A percentile compares a stretch with the other conserved stretches of the same genome.
phyloP scores from a whole-genome alignment of 139 green algal species.

The Parachlorella kessleri region DNA sequence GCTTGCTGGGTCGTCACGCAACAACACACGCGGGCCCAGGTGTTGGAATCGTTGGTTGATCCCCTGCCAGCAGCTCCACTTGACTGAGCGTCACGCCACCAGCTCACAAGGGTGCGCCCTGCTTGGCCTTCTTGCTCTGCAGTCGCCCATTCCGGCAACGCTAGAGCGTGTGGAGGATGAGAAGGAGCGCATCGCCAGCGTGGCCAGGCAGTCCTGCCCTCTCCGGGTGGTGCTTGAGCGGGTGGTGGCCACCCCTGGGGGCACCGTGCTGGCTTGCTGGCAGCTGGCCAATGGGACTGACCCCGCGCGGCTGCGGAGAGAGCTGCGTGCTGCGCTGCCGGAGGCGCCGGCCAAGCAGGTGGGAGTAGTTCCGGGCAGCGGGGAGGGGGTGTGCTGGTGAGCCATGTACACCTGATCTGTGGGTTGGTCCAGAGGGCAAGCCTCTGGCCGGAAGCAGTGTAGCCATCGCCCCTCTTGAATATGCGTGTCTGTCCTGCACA shows the following conservation, averaged over 20 bases:
- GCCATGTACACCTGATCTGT: no score
- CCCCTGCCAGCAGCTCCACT: no score
- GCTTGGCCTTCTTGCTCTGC: not conserved
- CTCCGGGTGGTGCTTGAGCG: constrained; percentile 63
- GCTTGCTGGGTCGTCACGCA: no score
- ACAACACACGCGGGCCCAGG: no score
- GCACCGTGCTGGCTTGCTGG: constrained; percentile 72
- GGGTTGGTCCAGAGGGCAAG: not conserved
- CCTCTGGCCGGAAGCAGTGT: no score
- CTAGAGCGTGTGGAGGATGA: constrained; percentile 39
- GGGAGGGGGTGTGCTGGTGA: not conserved
- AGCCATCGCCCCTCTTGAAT: no score
- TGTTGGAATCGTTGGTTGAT: no score
- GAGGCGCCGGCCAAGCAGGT: constrained; percentile 44
- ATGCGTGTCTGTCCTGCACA: no score
- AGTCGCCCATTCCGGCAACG: constrained; percentile 57
- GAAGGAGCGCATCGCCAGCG: constrained; percentile 29
- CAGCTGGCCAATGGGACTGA: constrained; percentile 38
- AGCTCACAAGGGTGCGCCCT: no score
- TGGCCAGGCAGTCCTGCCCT: constrained; percentile 45
- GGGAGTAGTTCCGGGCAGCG: not conserved
- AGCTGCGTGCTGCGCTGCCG: constrained; percentile 52
- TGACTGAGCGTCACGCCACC: no score
- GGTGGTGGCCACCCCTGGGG: constrained; percentile 54
- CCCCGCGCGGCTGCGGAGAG: constrained; percentile 6